Base-by-base conservation (phyloP, 331 rosid genomes). In the Quercus phellos region DNA sequence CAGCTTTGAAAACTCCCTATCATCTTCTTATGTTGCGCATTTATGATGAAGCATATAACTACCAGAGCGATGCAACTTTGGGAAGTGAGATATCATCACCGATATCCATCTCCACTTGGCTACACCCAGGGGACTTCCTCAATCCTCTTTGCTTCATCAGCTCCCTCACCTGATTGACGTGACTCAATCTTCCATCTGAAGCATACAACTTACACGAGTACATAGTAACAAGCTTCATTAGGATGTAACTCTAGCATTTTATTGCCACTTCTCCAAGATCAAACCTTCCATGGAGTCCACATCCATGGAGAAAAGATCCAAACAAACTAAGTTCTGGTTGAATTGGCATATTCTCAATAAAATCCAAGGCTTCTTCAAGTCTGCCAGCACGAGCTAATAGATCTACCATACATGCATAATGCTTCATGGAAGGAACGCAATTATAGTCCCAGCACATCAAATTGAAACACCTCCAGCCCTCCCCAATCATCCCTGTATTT, bases 121-220 rank as follows among this genome's bases (percentile, higher is more conserved):
- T 91, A 79, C 66, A 68, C 64, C 88, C 95, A 42, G 91, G 95
- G 73, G 75, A 82, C 83, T 91, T 91, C 78, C 79, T 86, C 80
- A 93, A 77, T 46, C 93, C 90, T 75, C 86, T 88, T 13, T 79
- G 84, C 77, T 82, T 89, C 90, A 93, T 87, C 79, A 83, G 68
- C 83, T 87, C 82, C 73, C 95, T 91, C 73, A 91, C 84, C 74
- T 87, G 82, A 82, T 86, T 86, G 81, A 93, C 97, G 77, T 86
- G 84, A 80, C 87, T 85, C 94, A 95, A 93, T 80, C 95, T 84
- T 70, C 97, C 97, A 86, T 89, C 92, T 2, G 85, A 91, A 76
- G 97, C 97, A 87, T 88, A 91, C n/a, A 88, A 73, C 84, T 93
- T 93, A 72, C 89, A 85, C 63, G 51, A 91, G 95, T 84, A 91